Conservation (phyloP, 768 basidiomycete species). For the Tricholoma terreum region DNA sequence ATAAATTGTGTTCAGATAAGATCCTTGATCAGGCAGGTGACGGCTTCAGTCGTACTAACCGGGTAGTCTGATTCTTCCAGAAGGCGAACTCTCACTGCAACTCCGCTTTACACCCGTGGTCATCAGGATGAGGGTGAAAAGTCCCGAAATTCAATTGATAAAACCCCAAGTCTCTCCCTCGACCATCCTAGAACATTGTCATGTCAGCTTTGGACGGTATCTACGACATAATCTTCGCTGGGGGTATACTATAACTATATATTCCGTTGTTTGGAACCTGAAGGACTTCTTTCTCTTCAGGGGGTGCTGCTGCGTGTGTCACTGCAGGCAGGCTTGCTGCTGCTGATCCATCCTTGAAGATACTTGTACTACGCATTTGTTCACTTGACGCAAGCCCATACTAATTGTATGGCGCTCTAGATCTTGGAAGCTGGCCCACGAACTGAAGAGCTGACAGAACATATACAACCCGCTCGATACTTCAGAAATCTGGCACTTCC, state of each 20-base stretch:
- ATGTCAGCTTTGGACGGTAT: not conserved
- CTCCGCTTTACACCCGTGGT: no score
- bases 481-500: conserved; percentile 37
- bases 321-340: conserved; percentile 51
- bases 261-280: not conserved
- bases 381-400: not conserved
- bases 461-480: conserved; percentile 55
- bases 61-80: no score
- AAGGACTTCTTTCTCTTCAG: conserved; percentile 17
- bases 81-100: no score
- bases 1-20: no score
- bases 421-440: conserved; percentile 58
- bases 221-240: conserved; percentile 56
- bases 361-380: conserved; percentile 40
- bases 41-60: no score
- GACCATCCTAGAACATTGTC: not conserved
- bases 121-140: no score
- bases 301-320: conserved; percentile 57
- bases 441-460: conserved; percentile 40
- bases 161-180: no score
- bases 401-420: conserved; percentile 15
- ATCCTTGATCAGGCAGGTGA: no score
- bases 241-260: conserved; percentile 36
- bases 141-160: no score
- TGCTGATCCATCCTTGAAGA: conserved; percentile 51